Conservation (phyloP, 768 basidiomycete genomes). For the Boletus coccyginus region DNA sequence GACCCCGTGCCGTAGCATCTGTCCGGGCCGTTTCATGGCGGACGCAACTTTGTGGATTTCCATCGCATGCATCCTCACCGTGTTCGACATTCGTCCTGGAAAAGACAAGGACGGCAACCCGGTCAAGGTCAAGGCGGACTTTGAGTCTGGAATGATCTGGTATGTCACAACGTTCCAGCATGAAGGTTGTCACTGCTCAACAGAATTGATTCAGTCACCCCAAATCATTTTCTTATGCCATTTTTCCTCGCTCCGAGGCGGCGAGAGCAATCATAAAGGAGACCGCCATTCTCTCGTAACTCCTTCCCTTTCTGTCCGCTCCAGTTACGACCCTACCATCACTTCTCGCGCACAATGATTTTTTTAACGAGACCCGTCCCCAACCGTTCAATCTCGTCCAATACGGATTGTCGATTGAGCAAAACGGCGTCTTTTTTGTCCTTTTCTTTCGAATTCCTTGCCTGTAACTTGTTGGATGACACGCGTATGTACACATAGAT, state of each 20-base stretch:
- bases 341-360: constrained; percentile 28
- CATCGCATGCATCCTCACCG: constrained; percentile 30
- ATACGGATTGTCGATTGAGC: constrained; percentile 63
- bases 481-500: background rate
- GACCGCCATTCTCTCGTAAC: constrained; percentile 24
- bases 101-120: constrained; percentile 18
- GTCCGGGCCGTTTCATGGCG: constrained; percentile 45
- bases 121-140: constrained; percentile 20
- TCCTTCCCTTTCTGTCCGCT: background rate
- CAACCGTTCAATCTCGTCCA: constrained; percentile 75
- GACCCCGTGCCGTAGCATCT: constrained; percentile 24
- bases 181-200: background rate
- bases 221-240: constrained; percentile 28
- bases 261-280: constrained; percentile 28
- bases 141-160: constrained; percentile 32
- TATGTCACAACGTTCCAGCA: constrained; percentile 6
- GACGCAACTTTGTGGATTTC: constrained; percentile 39
- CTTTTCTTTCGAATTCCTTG: constrained; percentile 37
- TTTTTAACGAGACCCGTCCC: constrained; percentile 65
- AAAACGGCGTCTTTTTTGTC: constrained; percentile 56
- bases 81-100: constrained; percentile 24
- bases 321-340: background rate
- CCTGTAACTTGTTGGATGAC: constrained; percentile 15
- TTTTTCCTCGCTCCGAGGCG: constrained; percentile 30
- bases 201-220: constrained; percentile 24